Percentiles rank a stretch among this genome's conserved stretches.
Conservation (phyloP, 176 grass and related monocot genomes). For the Miscanthus lutarioriparius region DNA sequence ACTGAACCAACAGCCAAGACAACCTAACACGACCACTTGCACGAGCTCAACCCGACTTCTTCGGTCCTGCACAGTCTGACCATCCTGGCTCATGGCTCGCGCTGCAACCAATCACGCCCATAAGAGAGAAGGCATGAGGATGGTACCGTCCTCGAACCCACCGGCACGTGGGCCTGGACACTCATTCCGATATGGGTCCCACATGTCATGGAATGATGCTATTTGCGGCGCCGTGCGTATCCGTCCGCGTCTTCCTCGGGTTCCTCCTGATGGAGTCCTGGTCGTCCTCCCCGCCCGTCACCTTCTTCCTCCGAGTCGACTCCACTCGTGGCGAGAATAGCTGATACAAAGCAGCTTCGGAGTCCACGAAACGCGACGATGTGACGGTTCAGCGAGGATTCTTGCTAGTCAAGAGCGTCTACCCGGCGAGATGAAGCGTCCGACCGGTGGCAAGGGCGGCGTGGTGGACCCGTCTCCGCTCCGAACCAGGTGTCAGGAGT, state of each 20-base stretch:
- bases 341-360: background rate
- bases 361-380: background rate
- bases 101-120: no score
- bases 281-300: background rate
- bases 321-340: background rate
- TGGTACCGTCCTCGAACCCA: background rate
- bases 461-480: conserved; percentile 53
- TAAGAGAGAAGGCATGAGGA: background rate
- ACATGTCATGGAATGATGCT: background rate
- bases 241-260: background rate
- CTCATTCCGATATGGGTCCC: background rate
- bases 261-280: background rate
- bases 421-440: conserved; percentile 41
- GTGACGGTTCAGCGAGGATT: background rate
- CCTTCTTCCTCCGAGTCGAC: conserved; percentile 13
- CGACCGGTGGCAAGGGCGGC: conserved; percentile 42
- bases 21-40: no score
- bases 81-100: no score
- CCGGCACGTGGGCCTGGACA: background rate
- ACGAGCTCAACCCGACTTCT: no score
- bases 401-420: background rate
- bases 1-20: no score
- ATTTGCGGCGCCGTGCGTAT: background rate
- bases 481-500: conserved; percentile 69
- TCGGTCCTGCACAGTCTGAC: no score